A percentile compares a stretch with the other conserved stretches of the same genome.
phyloP scores from a whole-genome alignment of 2,329 filamentous ascomycete species.

The Colletotrichum zoysiae region DNA sequence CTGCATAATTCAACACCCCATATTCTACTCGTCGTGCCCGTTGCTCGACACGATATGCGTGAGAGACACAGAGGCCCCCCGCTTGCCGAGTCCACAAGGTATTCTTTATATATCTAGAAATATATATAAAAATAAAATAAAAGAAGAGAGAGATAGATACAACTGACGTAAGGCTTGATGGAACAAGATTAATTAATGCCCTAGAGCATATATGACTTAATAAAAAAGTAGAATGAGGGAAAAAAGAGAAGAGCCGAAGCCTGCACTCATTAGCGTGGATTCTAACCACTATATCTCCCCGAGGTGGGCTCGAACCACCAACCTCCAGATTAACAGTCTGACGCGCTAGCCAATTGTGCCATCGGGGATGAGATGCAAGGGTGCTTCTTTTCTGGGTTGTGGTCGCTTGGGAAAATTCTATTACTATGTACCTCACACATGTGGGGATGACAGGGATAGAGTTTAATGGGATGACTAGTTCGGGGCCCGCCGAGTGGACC shows the following conservation, averaged over 20 bases:
- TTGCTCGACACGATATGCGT: background rate
- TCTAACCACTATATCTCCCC: constrained; percentile 31
- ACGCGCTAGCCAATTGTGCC: constrained; percentile 42
- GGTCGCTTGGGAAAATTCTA: fast-evolving
- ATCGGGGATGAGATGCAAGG: constrained; percentile 36
- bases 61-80: background rate
- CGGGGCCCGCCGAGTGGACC: too few relatives aligned
- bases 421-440: fast-evolving
- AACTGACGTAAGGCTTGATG: background rate
- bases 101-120: too few relatives aligned
- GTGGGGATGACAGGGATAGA: background rate
- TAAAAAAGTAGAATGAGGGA: background rate
- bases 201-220: too few relatives aligned
- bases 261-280: background rate
- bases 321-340: constrained; percentile 43
- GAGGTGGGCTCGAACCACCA: constrained; percentile 42
- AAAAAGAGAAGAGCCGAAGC: fast-evolving
- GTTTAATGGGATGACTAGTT: too few relatives aligned
- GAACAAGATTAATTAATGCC: background rate
- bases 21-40: background rate
- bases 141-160: background rate
- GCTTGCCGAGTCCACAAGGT: background rate
- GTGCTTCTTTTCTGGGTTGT: background rate
- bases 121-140: background rate
- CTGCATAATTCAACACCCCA: background rate